These are phyloP conservation scores for Tolypocladium amazonense DNA, from an alignment of 2,329 filamentous ascomycete species.

Conservation along the genomic window DNA sequence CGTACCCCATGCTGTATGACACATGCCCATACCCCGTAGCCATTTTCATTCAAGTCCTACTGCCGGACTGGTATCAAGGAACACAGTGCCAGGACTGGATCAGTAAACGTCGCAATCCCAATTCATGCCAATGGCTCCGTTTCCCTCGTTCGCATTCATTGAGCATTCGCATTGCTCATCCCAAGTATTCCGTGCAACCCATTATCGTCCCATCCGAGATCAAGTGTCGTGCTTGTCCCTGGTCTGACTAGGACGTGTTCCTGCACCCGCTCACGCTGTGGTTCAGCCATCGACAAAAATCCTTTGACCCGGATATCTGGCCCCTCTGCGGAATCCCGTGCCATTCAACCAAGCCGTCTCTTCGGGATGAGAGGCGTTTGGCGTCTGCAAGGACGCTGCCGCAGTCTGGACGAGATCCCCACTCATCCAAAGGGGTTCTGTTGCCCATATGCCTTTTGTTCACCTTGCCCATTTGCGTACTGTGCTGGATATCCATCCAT, in stretches of 20 bases:
- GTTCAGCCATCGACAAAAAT: neutral
- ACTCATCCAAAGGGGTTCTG: slow-evolving; percentile 4
- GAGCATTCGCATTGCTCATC: neutral
- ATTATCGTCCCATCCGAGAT: neutral
- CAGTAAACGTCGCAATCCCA: neutral
- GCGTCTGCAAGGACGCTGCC: neutral
- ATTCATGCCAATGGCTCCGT: neutral
- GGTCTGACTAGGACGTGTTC: neutral
- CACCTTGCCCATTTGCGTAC: slow-evolving; percentile 8
- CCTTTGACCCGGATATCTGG: neutral
- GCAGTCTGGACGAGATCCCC: neutral
- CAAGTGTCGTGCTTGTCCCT: neutral
- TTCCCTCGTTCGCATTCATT: neutral
- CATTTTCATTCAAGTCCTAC: neutral
- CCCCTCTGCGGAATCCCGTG: neutral
- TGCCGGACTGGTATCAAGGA: neutral
- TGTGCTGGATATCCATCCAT: slow-evolving; percentile 9
- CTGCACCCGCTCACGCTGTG: neutral
- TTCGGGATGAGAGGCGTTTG: neutral
- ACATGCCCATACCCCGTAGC: neutral
- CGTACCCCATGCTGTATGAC: neutral
- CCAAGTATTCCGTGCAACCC: neutral
- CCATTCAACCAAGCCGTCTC: neutral
- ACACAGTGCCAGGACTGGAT: neutral
- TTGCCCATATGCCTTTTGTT: slow-evolving; percentile 6